Evolutionary conservation across 176 grass and related monocot genomes (phyloP).

Genomic region (Cenchrus americanus): DNA sequence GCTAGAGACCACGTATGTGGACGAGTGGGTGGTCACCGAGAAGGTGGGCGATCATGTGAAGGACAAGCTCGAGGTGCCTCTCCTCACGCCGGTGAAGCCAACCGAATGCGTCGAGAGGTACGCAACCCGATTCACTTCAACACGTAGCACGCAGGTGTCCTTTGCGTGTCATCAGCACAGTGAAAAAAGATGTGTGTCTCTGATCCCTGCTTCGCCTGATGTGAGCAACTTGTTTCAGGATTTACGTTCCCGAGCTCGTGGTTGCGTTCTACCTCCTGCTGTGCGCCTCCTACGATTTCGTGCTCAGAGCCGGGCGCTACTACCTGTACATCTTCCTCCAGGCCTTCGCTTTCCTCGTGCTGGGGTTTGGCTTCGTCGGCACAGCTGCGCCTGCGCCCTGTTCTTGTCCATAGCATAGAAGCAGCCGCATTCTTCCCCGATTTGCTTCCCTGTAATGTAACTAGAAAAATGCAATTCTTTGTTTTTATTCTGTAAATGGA

Average conservation of each 20-base stretch:
- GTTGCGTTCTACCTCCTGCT: constrained; percentile 55
- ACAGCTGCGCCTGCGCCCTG: constrained; percentile 36
- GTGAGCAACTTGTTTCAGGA: constrained; percentile 41
- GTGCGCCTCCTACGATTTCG: constrained; percentile 58
- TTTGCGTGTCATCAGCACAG: not conserved
- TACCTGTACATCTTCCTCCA: constrained; percentile 70
- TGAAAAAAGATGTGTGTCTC: not conserved
- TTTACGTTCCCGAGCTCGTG: constrained; percentile 59
- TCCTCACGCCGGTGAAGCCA: constrained; percentile 49
- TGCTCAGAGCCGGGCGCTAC: constrained; percentile 41
- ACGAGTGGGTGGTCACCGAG: constrained; percentile 79
- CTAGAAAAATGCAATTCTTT: constrained; percentile 30
- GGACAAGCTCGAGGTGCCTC: constrained; percentile 43
- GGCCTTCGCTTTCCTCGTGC: constrained; percentile 58
- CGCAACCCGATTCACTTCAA: not conserved
- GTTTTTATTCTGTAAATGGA: constrained; percentile 34
- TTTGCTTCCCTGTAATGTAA: constrained; percentile 36
- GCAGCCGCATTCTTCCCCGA: constrained; percentile 4
- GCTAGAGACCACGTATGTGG: constrained; percentile 54
- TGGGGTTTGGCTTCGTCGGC: constrained; percentile 79
- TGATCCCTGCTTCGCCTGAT: not conserved
- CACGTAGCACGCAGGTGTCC: not conserved
- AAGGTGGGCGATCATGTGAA: constrained; percentile 53
- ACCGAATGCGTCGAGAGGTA: constrained; percentile 69
- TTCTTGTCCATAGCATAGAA: constrained; percentile 45